Base-by-base conservation (phyloP, 495 filamentous ascomycete species). In the Aspergillus diversus region DNA sequence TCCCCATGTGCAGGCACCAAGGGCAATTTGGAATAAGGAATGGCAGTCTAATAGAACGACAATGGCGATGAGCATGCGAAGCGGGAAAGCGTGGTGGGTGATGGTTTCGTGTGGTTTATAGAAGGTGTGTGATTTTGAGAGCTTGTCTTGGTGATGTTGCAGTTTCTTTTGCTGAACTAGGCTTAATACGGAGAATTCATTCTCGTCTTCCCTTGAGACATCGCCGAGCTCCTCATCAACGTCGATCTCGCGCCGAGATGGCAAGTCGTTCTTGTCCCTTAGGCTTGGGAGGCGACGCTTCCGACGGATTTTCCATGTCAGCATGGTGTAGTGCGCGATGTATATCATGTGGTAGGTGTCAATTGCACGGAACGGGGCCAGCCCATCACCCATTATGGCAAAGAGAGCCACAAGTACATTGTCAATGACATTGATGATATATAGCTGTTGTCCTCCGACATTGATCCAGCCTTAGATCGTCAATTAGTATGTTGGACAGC, bases 291-390 rank as follows among this genome's bases (percentile, higher is more conserved):
- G 79, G 7, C 73, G 71, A n/a, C 85, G 79, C 71, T 85, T 84
- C 42, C 81, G 75, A 32, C 90, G 87, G 11, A 89, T 73, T 53
- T 86, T 86, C 90, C 89, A 92, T 1, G 90, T 92, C 35, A 86
- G 73, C 51, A 87, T 84, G 55, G 91, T 86, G 69, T 86, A 85
- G 60, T 83, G 82, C 0, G 87, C 86, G 56, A 92, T 88, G 67
- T 82, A 91, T 43, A 83, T 80, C 89, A 91, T 91, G 68, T 93
- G 90, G 71, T 93, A 94, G 0, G 91, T 94, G 69, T 94, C 91
- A 5, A 91, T 78, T 7, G 85, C 83, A 15, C 91, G 85, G 65
- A 91, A 94, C 5, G 90, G 91, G 7, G 87, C 87, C 13, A 94
- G 76, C 4, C 90, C 90, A 68, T 91, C 90, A 42, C 91, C 91